Conservation (phyloP, 2,329 filamentous ascomycete genomes). For the Fusarium floridanum region DNA sequence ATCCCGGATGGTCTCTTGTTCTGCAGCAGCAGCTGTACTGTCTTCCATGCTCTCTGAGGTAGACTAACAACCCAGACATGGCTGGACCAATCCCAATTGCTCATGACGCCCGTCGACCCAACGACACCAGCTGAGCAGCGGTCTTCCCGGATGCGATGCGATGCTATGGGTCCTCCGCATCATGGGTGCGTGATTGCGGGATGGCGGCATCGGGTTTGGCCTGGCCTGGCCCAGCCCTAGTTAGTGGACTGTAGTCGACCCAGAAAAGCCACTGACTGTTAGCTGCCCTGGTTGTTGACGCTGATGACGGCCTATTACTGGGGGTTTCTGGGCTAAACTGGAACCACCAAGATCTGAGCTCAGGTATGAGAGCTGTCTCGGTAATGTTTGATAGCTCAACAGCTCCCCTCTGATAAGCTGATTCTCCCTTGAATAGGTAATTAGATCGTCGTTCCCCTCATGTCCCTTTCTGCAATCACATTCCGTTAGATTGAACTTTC, state of each 20-base stretch:
- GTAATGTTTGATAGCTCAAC: not conserved
- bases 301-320: not conserved
- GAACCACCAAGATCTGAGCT: not conserved
- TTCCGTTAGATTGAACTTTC: slow-evolving; percentile 9
- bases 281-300: slow-evolving; percentile 9
- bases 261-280: slow-evolving; percentile 10
- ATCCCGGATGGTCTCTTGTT: slow-evolving; percentile 7
- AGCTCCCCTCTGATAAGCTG: not conserved
- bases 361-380: slow-evolving; percentile 1
- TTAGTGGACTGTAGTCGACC: not conserved
- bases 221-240: slow-evolving; percentile 12
- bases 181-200: slow-evolving; percentile 38
- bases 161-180: slow-evolving; percentile 28
- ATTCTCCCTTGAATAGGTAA: slow-evolving; percentile 8
- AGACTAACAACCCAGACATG: slow-evolving; percentile 2
- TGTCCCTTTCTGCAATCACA: not conserved
- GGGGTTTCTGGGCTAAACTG: not conserved
- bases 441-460: not conserved
- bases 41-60: slow-evolving; percentile 14
- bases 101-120: not conserved
- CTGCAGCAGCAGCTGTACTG: slow-evolving; percentile 3
- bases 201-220: slow-evolving; percentile 33
- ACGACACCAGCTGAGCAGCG: slow-evolving; percentile 37
- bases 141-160: slow-evolving; percentile 26
- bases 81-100: slow-evolving; percentile 14